Evolutionary conservation across 371 early-diverging fungal genomes (phyloP), one percentile per base, ranked within the genome.

Genomic region (Chytridium lagenaria): DNA sequence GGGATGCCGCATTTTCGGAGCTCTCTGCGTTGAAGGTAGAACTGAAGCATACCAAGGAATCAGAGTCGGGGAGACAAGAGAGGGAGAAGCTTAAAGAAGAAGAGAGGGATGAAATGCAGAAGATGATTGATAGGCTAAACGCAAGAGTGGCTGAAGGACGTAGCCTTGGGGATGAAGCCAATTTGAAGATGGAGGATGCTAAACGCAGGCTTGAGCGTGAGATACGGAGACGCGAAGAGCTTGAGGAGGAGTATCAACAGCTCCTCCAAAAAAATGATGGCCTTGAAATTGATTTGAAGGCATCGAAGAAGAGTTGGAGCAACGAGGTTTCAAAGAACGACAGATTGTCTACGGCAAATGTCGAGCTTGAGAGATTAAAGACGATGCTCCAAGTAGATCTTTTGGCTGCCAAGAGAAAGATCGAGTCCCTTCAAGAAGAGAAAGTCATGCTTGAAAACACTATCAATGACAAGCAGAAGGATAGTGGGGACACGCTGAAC

Each of bases 321-420:
- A 12, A 44, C 2, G 64, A 79, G 50, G 33, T 22, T 5, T 40
- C 38, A 38, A 75, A 76, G 65, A 19, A 51, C 31, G 71, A 74
- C 1, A 19, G 38, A 10, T 23, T 73, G 26, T 49, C 40, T 0
- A 36, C 59, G 1, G n/a, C 33, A 19, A 55, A 10, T 33, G 22
- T n/a, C 30, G 71, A 73, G 26, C 49, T 77, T n/a, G 81, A 83
- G 64, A 51, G 69, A 36, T 36, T n/a, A 1, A 80, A 80, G 49
- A 69, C 77, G 12, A 50, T 77, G 49, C 22, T 73, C 16, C 61
- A 75, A 30, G 65, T 75, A 15, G 80, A 83, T 50, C 26, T 82
- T 23, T 49, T 68, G 23, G 51, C 77, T 40, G 57, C 68, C 1
- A 33, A 40, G 59, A 26, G 50, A 26, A 64, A 78, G 64, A 50